phyloP scores from a whole-genome alignment of 768 basidiomycete species.

The Termitomyces sp. region DNA sequence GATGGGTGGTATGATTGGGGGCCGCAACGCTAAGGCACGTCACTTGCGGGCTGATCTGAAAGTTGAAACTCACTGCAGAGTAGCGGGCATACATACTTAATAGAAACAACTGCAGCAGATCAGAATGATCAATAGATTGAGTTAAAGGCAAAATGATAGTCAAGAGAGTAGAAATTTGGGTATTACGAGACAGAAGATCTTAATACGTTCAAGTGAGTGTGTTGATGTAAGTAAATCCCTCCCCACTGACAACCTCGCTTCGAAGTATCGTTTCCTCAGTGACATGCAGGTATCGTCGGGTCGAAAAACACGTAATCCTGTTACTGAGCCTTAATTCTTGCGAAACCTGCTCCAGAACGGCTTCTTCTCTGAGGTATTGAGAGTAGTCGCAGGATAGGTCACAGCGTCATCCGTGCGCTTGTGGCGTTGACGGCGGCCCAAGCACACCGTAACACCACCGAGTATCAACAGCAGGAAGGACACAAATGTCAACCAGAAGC shows the following conservation, averaged over 20 bases:
- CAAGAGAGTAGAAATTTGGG: not conserved
- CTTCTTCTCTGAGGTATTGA: conserved; percentile 21
- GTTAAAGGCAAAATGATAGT: not conserved
- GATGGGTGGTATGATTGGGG: too few relatives aligned
- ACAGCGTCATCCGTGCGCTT: conserved; percentile 42
- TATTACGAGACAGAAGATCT: not conserved
- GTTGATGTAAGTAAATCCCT: not conserved
- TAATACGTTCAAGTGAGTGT: not conserved
- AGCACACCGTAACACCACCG: conserved; percentile 66
- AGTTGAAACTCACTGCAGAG: too few relatives aligned
- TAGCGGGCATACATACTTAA: not conserved
- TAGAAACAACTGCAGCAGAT: not conserved
- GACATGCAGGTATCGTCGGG: not conserved
- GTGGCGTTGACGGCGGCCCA: conserved; percentile 59
- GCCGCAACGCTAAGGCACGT: too few relatives aligned
- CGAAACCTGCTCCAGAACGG: conserved; percentile 33
- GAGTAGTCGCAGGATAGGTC: conserved; percentile 32
- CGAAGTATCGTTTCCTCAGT: too few relatives aligned
- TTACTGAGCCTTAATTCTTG: conserved; percentile 21
- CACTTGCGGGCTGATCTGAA: too few relatives aligned
- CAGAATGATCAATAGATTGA: not conserved
- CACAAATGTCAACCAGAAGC: conserved; percentile 74
- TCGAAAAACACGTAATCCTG: not conserved
- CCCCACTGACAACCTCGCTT: not conserved
- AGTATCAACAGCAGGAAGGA: conserved; percentile 58